Conservation (phyloP, 306 rosid species). For the Canavalia gladiata region DNA sequence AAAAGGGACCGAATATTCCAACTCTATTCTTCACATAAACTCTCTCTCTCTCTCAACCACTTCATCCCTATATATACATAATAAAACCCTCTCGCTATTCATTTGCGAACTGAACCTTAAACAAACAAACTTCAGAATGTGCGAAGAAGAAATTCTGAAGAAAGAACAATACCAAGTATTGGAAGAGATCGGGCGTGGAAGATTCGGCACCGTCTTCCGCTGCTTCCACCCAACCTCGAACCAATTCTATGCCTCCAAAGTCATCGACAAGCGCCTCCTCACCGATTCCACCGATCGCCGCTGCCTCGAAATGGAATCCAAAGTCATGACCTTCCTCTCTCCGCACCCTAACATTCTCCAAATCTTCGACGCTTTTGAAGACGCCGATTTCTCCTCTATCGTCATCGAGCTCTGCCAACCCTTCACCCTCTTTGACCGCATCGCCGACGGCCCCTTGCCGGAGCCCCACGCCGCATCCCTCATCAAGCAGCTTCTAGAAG, state of each 20-base stretch:
- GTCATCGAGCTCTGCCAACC: conserved; percentile 72
- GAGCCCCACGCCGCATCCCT: conserved; percentile 62
- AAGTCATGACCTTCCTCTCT: conserved; percentile 69
- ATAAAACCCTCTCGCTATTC: not conserved
- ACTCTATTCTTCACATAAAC: not conserved
- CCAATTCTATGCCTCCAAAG: conserved; percentile 67
- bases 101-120: not conserved
- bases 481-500: conserved; percentile 65
- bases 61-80: not conserved
- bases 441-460: conserved; percentile 53
- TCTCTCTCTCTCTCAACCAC: no score
- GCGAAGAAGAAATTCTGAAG: conserved; percentile 48
- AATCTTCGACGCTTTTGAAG: conserved; percentile 62
- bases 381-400: conserved; percentile 54
- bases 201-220: conserved; percentile 73
- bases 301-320: conserved; percentile 77
- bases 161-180: conserved; percentile 58
- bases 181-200: conserved; percentile 85
- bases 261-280: conserved; percentile 66
- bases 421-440: conserved; percentile 68
- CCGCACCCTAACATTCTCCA: conserved; percentile 75
- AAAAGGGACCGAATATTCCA: conserved; percentile 31
- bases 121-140: conserved; percentile 47
- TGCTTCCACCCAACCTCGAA: conserved; percentile 54
- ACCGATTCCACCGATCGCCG: conserved; percentile 68